Conservation (phyloP, 2,329 filamentous ascomycete species). For the Botrytis deweyae region DNA sequence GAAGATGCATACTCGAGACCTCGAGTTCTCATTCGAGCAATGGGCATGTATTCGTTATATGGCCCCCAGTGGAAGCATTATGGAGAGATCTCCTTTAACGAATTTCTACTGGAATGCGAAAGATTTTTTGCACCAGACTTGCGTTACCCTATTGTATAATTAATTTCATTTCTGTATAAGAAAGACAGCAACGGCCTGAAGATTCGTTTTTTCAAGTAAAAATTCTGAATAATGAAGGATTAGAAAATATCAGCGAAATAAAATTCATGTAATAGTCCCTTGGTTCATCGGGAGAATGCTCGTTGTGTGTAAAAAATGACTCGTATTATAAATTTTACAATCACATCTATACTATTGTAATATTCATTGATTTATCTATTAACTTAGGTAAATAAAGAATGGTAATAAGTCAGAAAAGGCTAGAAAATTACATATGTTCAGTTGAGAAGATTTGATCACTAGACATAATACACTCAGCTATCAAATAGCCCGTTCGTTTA, state of each 20-base stretch:
- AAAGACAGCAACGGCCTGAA: not conserved
- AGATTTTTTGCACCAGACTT: not conserved
- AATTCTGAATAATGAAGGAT: not conserved
- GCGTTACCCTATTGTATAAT: not conserved
- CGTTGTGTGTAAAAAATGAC: not conserved
- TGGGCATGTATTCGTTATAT: not conserved
- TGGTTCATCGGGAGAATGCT: not conserved
- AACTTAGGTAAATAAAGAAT: not conserved
- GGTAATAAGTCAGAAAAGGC: fast-evolving
- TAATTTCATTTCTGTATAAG: not conserved
- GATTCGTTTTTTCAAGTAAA: too few relatives aligned
- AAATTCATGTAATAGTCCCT: not conserved
- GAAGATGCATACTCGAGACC: not conserved
- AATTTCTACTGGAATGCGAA: not conserved
- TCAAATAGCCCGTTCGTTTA: not conserved
- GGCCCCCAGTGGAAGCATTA: not conserved
- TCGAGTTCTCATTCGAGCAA: not conserved
- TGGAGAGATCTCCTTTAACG: not conserved
- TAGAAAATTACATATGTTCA: not conserved
- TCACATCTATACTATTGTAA: not conserved
- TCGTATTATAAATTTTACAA: not conserved
- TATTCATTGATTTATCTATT: not conserved
- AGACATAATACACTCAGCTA: not conserved
- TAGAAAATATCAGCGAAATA: not conserved
- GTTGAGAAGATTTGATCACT: not conserved